Evolutionary conservation across 129 eudicot genomes (phyloP).

Genomic region (Smallanthus sonchifolius): DNA sequence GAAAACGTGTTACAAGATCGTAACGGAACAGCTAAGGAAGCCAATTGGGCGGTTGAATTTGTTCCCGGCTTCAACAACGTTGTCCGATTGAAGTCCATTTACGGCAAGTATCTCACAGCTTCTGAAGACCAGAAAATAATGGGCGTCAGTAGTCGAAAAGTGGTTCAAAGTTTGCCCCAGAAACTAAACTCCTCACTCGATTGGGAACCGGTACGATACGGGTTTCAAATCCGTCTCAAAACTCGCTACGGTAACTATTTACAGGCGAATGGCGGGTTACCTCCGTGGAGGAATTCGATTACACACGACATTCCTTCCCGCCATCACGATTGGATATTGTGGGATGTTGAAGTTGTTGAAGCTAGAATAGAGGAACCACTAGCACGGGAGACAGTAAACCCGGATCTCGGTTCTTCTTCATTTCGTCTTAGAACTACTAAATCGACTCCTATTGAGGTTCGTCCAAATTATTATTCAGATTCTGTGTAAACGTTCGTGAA

Average conservation of each 20-base stretch:
- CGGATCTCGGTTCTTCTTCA: constrained; percentile 31
- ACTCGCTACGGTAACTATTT: constrained; percentile 56
- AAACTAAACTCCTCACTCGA: constrained; percentile 49
- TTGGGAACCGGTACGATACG: constrained; percentile 64
- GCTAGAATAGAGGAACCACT: constrained; percentile 27
- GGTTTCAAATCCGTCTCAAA: constrained; percentile 42
- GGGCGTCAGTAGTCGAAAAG: constrained; percentile 50
- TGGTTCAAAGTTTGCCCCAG: constrained; percentile 37
- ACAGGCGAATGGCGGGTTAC: constrained; percentile 57
- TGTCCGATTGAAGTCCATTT: constrained; percentile 44
- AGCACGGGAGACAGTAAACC: constrained; percentile 24
- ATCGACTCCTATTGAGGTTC: constrained; percentile 30
- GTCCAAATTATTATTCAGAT: constrained; percentile 3
- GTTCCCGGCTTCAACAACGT: constrained; percentile 32
- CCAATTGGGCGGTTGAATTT: constrained; percentile 46
- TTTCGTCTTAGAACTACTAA: constrained; percentile 33
- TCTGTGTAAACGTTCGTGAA: no score
- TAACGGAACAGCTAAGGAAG: constrained; percentile 21
- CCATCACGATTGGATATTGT: constrained; percentile 51
- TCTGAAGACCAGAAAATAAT: constrained; percentile 40
- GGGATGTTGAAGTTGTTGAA: constrained; percentile 64
- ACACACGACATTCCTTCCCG: constrained; percentile 60
- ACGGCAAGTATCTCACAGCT: constrained; percentile 55
- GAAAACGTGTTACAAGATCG: constrained; percentile 46
- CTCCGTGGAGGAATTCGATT: constrained; percentile 67